A percentile compares a stretch with the other conserved stretches of the same genome.
phyloP scores from a whole-genome alignment of 2,329 filamentous ascomycete genomes.

The Myriosclerotinia curreyana region DNA sequence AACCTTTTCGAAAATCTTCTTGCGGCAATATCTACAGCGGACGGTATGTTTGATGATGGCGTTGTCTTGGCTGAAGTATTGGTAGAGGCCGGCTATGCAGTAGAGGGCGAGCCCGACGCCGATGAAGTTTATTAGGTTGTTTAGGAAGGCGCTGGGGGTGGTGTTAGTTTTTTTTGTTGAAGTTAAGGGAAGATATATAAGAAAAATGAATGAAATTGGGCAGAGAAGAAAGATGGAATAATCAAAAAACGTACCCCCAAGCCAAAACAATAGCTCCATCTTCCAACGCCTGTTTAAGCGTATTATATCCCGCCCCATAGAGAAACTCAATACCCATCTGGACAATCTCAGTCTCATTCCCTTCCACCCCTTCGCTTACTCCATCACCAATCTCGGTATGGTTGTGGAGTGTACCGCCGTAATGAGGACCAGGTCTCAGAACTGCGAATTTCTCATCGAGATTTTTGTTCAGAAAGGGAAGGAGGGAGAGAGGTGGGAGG shows the following conservation, averaged over 20 bases:
- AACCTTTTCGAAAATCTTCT: slow-evolving; percentile 62
- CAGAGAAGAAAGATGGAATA: not conserved
- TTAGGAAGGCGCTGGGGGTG: slow-evolving; percentile 54
- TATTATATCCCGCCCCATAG: slow-evolving; percentile 58
- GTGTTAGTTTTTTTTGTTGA: not conserved
- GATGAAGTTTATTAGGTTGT: slow-evolving; percentile 63
- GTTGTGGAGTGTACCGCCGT: slow-evolving; percentile 29
- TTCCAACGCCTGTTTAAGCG: slow-evolving; percentile 62
- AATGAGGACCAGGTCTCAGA: slow-evolving; percentile 55
- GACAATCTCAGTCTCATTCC: not conserved
- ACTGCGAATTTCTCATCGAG: slow-evolving; percentile 73
- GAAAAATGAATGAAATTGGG: not conserved
- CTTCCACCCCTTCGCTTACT: not conserved
- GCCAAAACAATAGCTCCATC: slow-evolving; percentile 72
- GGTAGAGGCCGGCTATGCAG: slow-evolving; percentile 59
- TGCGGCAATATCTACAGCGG: slow-evolving; percentile 66
- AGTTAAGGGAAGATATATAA: not conserved
- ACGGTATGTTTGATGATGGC: slow-evolving; percentile 68
- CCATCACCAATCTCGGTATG: slow-evolving; percentile 8
- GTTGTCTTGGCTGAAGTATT: slow-evolving; percentile 52
- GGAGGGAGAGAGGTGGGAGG: slow-evolving; percentile 64
- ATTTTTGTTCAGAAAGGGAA: slow-evolving; percentile 68
- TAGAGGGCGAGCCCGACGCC: slow-evolving; percentile 65
- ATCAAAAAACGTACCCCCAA: slow-evolving; percentile 55
- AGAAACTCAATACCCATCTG: slow-evolving; percentile 8